These are phyloP conservation scores for Trametopsis cervina DNA, from an alignment of 768 basidiomycete species.

Conservation along the genomic window DNA sequence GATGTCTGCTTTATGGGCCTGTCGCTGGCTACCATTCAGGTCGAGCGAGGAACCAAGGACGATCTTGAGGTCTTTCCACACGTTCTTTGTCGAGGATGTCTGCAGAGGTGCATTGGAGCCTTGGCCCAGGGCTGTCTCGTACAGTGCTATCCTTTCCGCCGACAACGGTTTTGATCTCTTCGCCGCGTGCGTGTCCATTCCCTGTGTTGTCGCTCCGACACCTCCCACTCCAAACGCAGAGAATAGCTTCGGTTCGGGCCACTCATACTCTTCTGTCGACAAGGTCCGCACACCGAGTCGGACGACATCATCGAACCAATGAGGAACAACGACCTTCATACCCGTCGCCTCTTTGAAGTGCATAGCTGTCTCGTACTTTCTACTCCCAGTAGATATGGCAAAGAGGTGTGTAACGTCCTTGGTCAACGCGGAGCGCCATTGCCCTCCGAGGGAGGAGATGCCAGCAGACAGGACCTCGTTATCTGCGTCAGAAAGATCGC, in stretches of 20 bases:
- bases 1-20: constrained; percentile 56
- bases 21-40: constrained; percentile 39
- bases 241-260: constrained; percentile 64
- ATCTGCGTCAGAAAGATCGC: constrained; percentile 61
- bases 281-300: constrained; percentile 42
- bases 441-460: constrained; percentile 72
- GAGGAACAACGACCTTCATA: constrained; percentile 73
- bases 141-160: constrained; percentile 28
- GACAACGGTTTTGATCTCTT: constrained; percentile 23
- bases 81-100: constrained; percentile 21
- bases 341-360: constrained; percentile 51
- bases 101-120: constrained; percentile 15
- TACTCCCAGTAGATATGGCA: constrained; percentile 40
- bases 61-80: constrained; percentile 58
- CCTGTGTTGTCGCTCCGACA: not conserved
- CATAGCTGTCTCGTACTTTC: constrained; percentile 40
- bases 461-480: constrained; percentile 67
- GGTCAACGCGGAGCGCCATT: constrained; percentile 71
- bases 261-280: constrained; percentile 52
- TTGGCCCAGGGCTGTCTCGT: constrained; percentile 25
- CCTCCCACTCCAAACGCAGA: not conserved
- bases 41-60: constrained; percentile 56
- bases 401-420: constrained; percentile 87
- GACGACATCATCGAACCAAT: constrained; percentile 86
- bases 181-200: constrained; percentile 18